Evolutionary conservation across 176 grass and related monocot genomes (phyloP).

Genomic region (Ensete glaucum): DNA sequence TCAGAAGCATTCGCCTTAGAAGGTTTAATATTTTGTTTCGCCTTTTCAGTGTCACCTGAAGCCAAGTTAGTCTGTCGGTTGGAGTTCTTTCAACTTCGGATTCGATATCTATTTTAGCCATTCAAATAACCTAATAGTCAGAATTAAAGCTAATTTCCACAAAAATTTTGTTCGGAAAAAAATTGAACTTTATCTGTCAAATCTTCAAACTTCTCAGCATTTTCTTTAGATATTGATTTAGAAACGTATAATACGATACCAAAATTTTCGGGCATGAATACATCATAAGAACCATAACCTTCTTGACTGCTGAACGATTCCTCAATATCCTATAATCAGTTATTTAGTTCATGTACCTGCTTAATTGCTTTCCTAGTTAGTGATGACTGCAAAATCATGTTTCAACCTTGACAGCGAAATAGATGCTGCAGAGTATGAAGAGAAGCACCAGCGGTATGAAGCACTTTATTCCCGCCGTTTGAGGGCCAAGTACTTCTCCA

Average conservation of each 20-base stretch:
- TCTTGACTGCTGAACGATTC: not conserved
- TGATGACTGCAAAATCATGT: not conserved
- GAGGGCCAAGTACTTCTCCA: constrained; percentile 26
- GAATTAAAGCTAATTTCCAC: too few species aligned
- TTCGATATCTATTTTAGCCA: not conserved
- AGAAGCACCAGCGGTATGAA: constrained; percentile 14
- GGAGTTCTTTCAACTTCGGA: not conserved
- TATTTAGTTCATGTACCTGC: not conserved
- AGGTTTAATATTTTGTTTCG: not conserved
- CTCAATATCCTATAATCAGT: not conserved
- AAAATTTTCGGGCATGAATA: too few species aligned
- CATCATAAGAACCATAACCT: too few species aligned
- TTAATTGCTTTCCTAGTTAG: not conserved
- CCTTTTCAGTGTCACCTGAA: not conserved
- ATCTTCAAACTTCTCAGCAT: too few species aligned
- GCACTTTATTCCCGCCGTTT: constrained; percentile 16
- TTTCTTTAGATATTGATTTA: too few species aligned
- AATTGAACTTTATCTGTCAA: too few species aligned
- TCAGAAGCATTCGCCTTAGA: too few species aligned
- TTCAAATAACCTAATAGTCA: too few species aligned
- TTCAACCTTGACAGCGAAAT: not conserved
- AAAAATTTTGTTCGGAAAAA: too few species aligned
- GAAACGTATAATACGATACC: too few species aligned
- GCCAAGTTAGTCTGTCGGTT: not conserved
- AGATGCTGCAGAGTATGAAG: constrained; percentile 14